phyloP scores from a whole-genome alignment of 2,329 filamentous ascomycete species.

The Phaeosphaeriaceae sp. region DNA sequence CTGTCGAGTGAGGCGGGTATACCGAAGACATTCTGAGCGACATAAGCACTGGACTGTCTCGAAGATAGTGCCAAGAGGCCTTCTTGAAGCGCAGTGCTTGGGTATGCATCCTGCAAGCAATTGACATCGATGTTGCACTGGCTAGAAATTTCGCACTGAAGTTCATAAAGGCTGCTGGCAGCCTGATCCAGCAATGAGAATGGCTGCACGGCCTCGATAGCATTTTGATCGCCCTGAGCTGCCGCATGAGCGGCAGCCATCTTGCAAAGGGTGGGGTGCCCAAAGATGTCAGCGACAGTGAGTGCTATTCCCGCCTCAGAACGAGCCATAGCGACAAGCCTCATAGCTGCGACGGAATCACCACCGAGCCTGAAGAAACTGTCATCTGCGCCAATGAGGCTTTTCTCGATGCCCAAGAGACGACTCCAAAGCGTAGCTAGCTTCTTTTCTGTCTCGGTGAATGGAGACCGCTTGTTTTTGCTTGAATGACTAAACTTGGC shows the following conservation, averaged over 20 bases:
- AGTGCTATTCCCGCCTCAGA: conserved; percentile 16
- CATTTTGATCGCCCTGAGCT: conserved; percentile 45
- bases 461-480: too few species aligned
- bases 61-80: conserved; percentile 18
- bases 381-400: conserved; percentile 14
- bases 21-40: conserved; percentile 43
- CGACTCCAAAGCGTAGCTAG: conserved; percentile 9
- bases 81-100: conserved; percentile 20
- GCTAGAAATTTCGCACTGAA: background rate
- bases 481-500: too few species aligned
- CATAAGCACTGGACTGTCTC: conserved; percentile 16
- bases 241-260: conserved; percentile 53
- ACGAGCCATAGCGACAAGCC: conserved; percentile 9
- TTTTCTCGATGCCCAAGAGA: background rate
- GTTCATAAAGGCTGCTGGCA: background rate
- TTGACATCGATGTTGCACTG: conserved; percentile 7
- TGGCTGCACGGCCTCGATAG: conserved; percentile 6
- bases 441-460: background rate
- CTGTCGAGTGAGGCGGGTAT: conserved; percentile 9
- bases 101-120: conserved; percentile 20
- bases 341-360: conserved; percentile 16
- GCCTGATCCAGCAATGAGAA: conserved; percentile 7
- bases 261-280: conserved; percentile 51
- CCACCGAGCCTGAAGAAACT: conserved; percentile 20
- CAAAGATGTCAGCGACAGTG: conserved; percentile 49